Base-by-base conservation (phyloP, 441 rosid genomes). In the Capsella rubella region DNA sequence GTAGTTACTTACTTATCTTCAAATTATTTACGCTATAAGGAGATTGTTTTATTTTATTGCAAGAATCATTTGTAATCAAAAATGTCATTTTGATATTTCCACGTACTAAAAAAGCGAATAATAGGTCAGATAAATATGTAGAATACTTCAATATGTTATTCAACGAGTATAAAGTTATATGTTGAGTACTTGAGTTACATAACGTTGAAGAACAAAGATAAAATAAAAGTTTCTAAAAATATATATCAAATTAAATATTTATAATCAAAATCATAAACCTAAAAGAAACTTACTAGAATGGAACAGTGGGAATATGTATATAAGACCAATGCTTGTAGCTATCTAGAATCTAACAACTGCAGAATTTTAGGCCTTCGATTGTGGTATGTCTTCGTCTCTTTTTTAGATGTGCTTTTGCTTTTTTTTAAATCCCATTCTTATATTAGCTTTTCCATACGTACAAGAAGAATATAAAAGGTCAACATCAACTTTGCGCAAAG, bases 361-460 rank as follows among this genome's bases (percentile, higher is more conserved):
- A 55, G 75, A 56, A 76, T 70, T 76, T 49, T 76, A 64, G 79
- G 79, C 75, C 75, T 76, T 64, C 71, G 15, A 54, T 70, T 70
- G 47, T 49, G 74, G 74, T 61, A 42, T 61, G 64, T 74, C 69
- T 60, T 67, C 8, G 54, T 67, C 69, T 21, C 70, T 62, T 68
- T 62, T 68, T 69, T 69, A 53, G 25, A 35, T 62, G 58, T 37
- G 51, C 65, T 43, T 56, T 54, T 71, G 35, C 46, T 64, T 64
- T 16, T 16, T 16, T 76, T 76, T 49, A 47, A 70, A 55, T 71
- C 75, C 71, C 71, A 68, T 64, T 76, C 70, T 52, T 51, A 55
- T 55, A 34, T 45, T 57, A 32, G 57, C 32, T 52, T 74, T 69
- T 69, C 6, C 37, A 43, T 53, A 18, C 32, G 49, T 70, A 64